Conservation (phyloP, 495 filamentous ascomycete species). For the Penicillium cinerascens region DNA sequence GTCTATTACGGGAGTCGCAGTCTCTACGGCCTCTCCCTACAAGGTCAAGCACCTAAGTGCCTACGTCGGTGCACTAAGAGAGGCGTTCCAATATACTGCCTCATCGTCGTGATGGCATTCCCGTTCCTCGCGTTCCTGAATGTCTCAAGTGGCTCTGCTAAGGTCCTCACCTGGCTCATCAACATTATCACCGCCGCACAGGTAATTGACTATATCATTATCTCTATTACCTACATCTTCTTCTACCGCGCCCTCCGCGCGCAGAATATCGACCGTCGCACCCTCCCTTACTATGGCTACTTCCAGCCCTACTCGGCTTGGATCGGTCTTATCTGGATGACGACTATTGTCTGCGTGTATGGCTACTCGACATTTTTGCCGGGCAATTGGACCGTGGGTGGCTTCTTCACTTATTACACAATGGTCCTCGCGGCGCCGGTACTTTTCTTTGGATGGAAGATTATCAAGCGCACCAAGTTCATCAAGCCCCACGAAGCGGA, state of each 20-base stretch:
- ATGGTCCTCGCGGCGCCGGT: slow-evolving; percentile 50
- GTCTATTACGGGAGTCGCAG: slow-evolving; percentile 71
- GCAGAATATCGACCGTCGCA: slow-evolving; percentile 50
- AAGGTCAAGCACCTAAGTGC: slow-evolving; percentile 59
- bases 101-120: slow-evolving; percentile 36
- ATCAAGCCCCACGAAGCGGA: slow-evolving; percentile 48
- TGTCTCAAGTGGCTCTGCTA: slow-evolving; percentile 22
- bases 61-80: slow-evolving; percentile 43
- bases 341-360: slow-evolving; percentile 43
- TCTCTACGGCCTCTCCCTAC: slow-evolving; percentile 65
- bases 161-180: slow-evolving; percentile 33
- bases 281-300: slow-evolving; percentile 52
- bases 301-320: slow-evolving; percentile 58
- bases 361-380: slow-evolving; percentile 54
- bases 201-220: slow-evolving; percentile 33
- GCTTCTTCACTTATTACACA: slow-evolving; percentile 57
- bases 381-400: slow-evolving; percentile 36
- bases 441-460: slow-evolving; percentile 53
- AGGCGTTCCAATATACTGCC: slow-evolving; percentile 44
- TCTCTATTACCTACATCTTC: slow-evolving; percentile 51
- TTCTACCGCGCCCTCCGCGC: slow-evolving; percentile 54
- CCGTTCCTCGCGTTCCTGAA: slow-evolving; percentile 35
- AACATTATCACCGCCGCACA: slow-evolving; percentile 28
- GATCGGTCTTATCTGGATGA: slow-evolving; percentile 41
- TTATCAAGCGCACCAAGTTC: slow-evolving; percentile 49